These are phyloP conservation scores for Prunella vulgaris DNA, from an alignment of 257 asterid genomes.

Conservation along the genomic window DNA sequence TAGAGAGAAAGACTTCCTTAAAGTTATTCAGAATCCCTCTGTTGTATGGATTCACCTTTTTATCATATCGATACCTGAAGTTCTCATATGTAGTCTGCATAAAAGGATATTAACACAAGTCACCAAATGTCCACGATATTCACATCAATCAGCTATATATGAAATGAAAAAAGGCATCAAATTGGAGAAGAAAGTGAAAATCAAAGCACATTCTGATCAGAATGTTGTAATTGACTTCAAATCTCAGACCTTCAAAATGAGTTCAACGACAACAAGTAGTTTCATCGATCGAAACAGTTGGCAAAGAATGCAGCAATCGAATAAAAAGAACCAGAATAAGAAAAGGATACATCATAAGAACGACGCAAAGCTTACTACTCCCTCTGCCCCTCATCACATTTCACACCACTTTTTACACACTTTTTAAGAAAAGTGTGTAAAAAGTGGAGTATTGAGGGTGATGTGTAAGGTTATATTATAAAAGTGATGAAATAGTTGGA, in stretches of 20 bases:
- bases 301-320: too few species aligned
- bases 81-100: conserved; percentile 94
- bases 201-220: neutral
- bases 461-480: too few species aligned
- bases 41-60: conserved; percentile 87
- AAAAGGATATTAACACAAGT: neutral
- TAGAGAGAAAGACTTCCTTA: conserved; percentile 64
- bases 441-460: too few species aligned
- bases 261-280: neutral
- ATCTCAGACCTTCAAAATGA: neutral
- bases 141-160: neutral
- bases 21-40: conserved; percentile 61
- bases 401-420: too few species aligned
- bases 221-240: neutral
- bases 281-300: too few species aligned
- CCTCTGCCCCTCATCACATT: too few species aligned
- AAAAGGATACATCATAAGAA: too few species aligned
- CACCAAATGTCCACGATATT: neutral
- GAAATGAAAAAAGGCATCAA: neutral
- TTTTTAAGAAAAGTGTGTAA: too few species aligned
- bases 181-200: neutral
- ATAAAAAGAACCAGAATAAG: too few species aligned
- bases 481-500: too few species aligned
- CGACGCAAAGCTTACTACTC: too few species aligned
- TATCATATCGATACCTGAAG: conserved; percentile 73